Percentiles rank a stretch among this genome's conserved stretches.
phyloP scores from a whole-genome alignment of 345 rosid genomes.

The Stellera chamaejasme region DNA sequence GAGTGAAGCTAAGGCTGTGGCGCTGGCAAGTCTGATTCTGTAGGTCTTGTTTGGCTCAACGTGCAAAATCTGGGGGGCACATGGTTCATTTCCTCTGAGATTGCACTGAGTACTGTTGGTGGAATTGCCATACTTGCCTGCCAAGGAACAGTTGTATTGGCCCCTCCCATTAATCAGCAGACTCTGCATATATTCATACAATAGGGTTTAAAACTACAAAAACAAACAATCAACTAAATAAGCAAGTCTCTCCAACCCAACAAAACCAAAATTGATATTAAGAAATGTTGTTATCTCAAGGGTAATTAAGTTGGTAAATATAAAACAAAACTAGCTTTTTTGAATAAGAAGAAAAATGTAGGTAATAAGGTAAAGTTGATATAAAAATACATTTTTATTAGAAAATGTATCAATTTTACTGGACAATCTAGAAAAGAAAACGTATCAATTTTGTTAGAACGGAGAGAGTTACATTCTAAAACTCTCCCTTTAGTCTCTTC shows the following conservation, averaged over 20 bases:
- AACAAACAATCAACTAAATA: neutral
- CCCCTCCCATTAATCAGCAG: slow-evolving; percentile 82
- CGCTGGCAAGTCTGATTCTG: slow-evolving; percentile 65
- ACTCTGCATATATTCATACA: slow-evolving; percentile 12
- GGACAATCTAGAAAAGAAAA: too few species aligned
- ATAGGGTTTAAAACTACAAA: neutral
- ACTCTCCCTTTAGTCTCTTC: too few species aligned
- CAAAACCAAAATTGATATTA: neutral
- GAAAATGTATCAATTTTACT: too few species aligned
- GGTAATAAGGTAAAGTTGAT: too few species aligned
- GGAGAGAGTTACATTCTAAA: too few species aligned
- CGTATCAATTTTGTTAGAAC: too few species aligned
- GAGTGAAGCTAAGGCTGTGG: slow-evolving; percentile 68
- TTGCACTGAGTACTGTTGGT: slow-evolving; percentile 24
- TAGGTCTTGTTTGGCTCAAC: slow-evolving; percentile 55
- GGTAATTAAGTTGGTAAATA: too few species aligned
- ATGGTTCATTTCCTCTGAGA: slow-evolving; percentile 45
- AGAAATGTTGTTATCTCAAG: too few species aligned
- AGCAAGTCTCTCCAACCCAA: neutral
- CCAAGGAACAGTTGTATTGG: slow-evolving; percentile 67
- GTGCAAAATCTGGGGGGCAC: slow-evolving; percentile 45
- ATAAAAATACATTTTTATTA: too few species aligned
- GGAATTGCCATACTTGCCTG: slow-evolving; percentile 29
- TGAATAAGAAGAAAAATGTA: too few species aligned
- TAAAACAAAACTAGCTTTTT: too few species aligned